Conservation (phyloP, 108 stramenopile species). For the Nitzschia inconspicua region DNA sequence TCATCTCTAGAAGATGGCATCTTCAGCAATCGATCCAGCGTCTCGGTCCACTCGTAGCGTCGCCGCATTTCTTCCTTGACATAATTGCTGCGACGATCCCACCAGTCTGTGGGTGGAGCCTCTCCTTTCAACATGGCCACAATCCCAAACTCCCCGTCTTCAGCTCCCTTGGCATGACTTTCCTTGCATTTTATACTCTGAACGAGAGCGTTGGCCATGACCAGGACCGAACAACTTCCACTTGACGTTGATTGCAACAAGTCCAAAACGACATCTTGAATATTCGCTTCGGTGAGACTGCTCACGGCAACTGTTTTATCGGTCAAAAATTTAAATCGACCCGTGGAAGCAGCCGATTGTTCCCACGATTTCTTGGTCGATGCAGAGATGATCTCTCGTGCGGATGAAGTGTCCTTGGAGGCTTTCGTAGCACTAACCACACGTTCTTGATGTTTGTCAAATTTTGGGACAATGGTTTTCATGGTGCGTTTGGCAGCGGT, state of each 20-base stretch:
- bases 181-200: slow-evolving; percentile 5
- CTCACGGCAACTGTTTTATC: neutral
- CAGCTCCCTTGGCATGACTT: neutral
- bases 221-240: slow-evolving; percentile 9
- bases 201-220: slow-evolving; percentile 12
- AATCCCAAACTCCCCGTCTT: neutral
- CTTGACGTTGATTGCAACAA: slow-evolving; percentile 6
- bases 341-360: no score
- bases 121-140: no score
- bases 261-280: slow-evolving; percentile 8
- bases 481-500: no score
- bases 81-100: no score
- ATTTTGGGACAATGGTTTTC: no score
- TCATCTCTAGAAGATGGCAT: slow-evolving; percentile 6
- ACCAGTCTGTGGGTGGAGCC: no score
- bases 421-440: no score
- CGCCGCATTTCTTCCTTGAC: slow-evolving; percentile 5
- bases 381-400: no score
- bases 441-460: no score
- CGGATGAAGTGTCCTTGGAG: no score
- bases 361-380: neutral
- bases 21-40: slow-evolving; percentile 23
- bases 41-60: slow-evolving; percentile 23
- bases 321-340: neutral
- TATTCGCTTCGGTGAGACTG: neutral